Evolutionary conservation across 2,329 filamentous ascomycete genomes (phyloP).

Genomic region (Dryadomyces quercus-mongolicae): DNA sequence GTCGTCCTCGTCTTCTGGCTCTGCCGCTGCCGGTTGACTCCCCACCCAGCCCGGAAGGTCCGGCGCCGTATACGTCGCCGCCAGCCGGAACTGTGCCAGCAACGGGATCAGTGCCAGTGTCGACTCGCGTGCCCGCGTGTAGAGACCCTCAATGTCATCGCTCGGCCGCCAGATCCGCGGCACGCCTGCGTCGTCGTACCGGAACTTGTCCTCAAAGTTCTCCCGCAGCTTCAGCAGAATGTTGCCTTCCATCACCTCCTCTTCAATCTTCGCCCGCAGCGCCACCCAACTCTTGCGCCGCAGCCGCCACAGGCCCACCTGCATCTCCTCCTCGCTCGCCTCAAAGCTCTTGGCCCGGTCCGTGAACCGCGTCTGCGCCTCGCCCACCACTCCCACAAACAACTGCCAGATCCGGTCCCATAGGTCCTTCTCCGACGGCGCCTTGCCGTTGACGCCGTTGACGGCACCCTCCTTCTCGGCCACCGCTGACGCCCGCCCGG

Average conservation of each 20-base stretch:
- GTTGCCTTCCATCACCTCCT: conserved; percentile 97
- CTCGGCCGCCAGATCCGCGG: conserved; percentile 93
- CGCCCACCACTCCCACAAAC: conserved; percentile 70
- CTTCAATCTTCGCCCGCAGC: conserved; percentile 79
- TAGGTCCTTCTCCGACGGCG: conserved; percentile 65
- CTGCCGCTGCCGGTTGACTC: conserved; percentile 58
- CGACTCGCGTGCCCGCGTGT: conserved; percentile 83
- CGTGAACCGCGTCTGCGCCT: conserved; percentile 75
- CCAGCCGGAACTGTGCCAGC: conserved; percentile 70
- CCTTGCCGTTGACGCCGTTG: conserved; percentile 30
- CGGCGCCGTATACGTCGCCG: conserved; percentile 61
- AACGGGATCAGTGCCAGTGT: conserved; percentile 86
- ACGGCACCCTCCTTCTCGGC: conserved; percentile 59
- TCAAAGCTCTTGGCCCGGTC: conserved; percentile 89
- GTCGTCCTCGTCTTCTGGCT: conserved; percentile 81
- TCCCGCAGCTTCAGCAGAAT: conserved; percentile 88
- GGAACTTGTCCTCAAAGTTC: conserved; percentile 99
- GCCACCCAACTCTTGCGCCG: conserved; percentile 92
- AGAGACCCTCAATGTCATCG: conserved; percentile 93
- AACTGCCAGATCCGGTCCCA: conserved; percentile 93
- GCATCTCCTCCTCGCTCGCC: conserved; percentile 80
- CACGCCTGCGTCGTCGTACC: conserved; percentile 89
- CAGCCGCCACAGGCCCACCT: conserved; percentile 83
- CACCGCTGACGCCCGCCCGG: conserved; percentile 68
- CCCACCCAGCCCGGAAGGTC: conserved; percentile 81